phyloP scores from a whole-genome alignment of 2,329 filamentous ascomycete species.

The Exophiala oligosperma region DNA sequence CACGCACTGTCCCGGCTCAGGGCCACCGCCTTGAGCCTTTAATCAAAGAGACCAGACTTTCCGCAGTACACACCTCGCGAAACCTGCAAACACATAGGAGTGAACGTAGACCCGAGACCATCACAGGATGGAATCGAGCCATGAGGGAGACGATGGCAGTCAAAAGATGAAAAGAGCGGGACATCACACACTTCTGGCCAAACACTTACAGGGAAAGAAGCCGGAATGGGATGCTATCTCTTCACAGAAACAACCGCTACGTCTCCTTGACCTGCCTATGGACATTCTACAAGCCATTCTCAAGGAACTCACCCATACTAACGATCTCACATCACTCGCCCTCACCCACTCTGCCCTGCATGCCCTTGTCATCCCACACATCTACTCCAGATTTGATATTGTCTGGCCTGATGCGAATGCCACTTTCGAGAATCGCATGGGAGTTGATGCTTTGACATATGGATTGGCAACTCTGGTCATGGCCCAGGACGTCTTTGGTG shows the following conservation, averaged over 20 bases:
- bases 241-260: slow-evolving; percentile 57
- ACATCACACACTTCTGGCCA: slow-evolving; percentile 19
- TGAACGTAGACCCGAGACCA: not conserved
- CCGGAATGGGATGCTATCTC: slow-evolving; percentile 26
- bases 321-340: slow-evolving; percentile 76
- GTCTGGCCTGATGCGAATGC: slow-evolving; percentile 76
- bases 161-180: slow-evolving; percentile 5
- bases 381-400: slow-evolving; percentile 84
- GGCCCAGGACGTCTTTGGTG: slow-evolving; percentile 63
- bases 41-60: not conserved
- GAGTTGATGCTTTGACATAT: slow-evolving; percentile 80
- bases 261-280: slow-evolving; percentile 72
- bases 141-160: slow-evolving; percentile 11
- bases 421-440: slow-evolving; percentile 64
- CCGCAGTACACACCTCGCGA: no score
- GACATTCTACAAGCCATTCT: slow-evolving; percentile 78
- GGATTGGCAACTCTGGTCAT: slow-evolving; percentile 78
- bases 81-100: no score
- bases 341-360: slow-evolving; percentile 77
- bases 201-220: slow-evolving; percentile 28
- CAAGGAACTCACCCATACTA: slow-evolving; percentile 78
- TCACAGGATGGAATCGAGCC: slow-evolving; percentile 15
- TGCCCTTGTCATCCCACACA: slow-evolving; percentile 70
- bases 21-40: slow-evolving; percentile 23
- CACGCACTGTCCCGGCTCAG: slow-evolving; percentile 18